Evolutionary conservation across 176 grass and related monocot genomes (phyloP).

Genomic region (Eremochloa ophiuroides): DNA sequence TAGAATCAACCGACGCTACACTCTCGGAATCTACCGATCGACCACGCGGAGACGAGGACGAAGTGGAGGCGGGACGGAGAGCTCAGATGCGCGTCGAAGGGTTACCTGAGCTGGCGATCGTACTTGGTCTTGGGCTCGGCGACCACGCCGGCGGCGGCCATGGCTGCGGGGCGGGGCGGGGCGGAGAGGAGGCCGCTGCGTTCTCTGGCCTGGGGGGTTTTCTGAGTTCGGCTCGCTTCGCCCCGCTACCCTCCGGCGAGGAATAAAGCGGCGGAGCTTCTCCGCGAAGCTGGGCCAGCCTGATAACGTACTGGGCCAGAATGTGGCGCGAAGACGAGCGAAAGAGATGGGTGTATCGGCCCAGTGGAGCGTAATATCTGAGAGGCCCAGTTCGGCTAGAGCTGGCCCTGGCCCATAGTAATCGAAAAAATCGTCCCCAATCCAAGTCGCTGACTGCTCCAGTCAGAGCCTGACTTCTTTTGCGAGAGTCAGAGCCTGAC

Average conservation of each 20-base stretch:
- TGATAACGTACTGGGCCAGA: neutral
- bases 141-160: conserved; percentile 37
- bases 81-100: neutral
- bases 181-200: neutral
- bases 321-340: neutral
- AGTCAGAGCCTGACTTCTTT: too few relatives aligned
- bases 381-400: neutral
- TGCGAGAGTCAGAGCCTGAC: too few relatives aligned
- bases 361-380: neutral
- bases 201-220: neutral
- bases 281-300: neutral
- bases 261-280: conserved; percentile 27
- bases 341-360: neutral
- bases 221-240: neutral
- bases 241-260: conserved; percentile 17
- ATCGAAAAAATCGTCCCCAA: neutral
- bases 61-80: neutral
- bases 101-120: conserved; percentile 75
- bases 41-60: neutral
- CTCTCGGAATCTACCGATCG: conserved; percentile 14
- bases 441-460: neutral
- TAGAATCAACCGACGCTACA: neutral
- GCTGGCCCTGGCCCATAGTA: neutral
- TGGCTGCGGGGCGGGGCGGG: conserved; percentile 23
- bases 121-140: conserved; percentile 77